phyloP scores from a whole-genome alignment of 2,329 filamentous ascomycete genomes.

The Penicillium oxalicum region DNA sequence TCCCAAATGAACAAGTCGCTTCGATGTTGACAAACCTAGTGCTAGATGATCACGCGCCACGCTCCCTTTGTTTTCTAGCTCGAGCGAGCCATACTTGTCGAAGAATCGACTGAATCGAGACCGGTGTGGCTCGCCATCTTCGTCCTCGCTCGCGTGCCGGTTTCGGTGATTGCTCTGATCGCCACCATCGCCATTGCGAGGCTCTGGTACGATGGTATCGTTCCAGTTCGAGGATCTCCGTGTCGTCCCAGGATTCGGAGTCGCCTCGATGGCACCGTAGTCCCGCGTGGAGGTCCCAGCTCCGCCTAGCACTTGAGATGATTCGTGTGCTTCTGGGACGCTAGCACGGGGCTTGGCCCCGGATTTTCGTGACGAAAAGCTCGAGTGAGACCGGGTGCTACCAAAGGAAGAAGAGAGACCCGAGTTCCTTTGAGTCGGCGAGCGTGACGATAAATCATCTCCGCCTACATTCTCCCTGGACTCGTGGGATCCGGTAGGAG shows the following conservation, averaged over 20 bases:
- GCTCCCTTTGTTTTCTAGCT: slow-evolving; percentile 61
- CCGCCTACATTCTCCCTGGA: slow-evolving; percentile 10
- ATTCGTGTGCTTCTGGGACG: slow-evolving; percentile 20
- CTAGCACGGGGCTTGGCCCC: slow-evolving; percentile 13
- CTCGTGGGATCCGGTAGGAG: slow-evolving; percentile 14
- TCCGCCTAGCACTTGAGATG: slow-evolving; percentile 29
- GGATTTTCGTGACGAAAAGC: slow-evolving; percentile 16
- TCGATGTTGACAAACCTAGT: slow-evolving; percentile 41
- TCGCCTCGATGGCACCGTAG: slow-evolving; percentile 28
- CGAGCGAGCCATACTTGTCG: slow-evolving; percentile 57
- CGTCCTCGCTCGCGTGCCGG: slow-evolving; percentile 1
- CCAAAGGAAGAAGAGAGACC: slow-evolving; percentile 18
- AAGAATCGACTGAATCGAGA: slow-evolving; percentile 46
- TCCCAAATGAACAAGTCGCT: too few species aligned
- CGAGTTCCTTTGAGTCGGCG: slow-evolving; percentile 21
- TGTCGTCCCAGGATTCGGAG: neutral
- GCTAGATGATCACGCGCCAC: slow-evolving; percentile 61
- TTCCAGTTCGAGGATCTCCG: slow-evolving; percentile 5
- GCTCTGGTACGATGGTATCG: slow-evolving; percentile 8
- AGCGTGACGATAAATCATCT: slow-evolving; percentile 15
- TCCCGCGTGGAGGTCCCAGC: slow-evolving; percentile 19
- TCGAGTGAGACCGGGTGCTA: slow-evolving; percentile 21
- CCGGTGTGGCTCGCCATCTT: slow-evolving; percentile 12
- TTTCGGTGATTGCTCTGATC: neutral
- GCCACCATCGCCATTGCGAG: neutral